These are phyloP conservation scores for Lipomyces spencermartinsiae DNA, from an alignment of 805 yeast species.

Conservation along the genomic window DNA sequence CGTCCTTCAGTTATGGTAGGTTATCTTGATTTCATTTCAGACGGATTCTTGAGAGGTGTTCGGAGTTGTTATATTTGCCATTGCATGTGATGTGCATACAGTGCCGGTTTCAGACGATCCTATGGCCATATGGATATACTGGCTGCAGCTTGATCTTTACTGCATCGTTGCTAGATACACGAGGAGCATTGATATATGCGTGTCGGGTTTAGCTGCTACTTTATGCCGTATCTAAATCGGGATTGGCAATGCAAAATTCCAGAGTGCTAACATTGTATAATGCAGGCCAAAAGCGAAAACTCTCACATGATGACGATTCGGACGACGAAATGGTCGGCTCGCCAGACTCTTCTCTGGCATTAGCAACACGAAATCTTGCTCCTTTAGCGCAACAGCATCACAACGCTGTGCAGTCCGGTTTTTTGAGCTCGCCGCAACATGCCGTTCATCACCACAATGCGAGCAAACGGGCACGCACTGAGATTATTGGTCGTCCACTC, in stretches of 20 bases:
- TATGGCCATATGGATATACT: background rate
- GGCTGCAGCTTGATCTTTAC: background rate
- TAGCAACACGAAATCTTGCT: conserved; percentile 7
- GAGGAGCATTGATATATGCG: background rate
- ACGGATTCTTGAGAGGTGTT: background rate
- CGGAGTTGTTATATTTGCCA: background rate
- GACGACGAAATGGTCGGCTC: conserved; percentile 37
- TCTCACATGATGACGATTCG: conserved; percentile 30
- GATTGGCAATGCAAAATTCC: background rate
- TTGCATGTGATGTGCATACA: background rate
- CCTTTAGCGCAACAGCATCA: conserved; percentile 12
- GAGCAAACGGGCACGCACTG: conserved; percentile 34
- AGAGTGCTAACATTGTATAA: background rate
- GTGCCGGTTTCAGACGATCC: no score
- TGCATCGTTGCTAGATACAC: background rate
- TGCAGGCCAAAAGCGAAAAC: conserved; percentile 26
- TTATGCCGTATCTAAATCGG: background rate
- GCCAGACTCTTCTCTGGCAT: conserved; percentile 26
- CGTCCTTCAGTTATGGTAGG: conserved; percentile 24
- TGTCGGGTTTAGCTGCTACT: background rate
- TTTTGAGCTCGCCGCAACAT: background rate
- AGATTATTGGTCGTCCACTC: conserved; percentile 58
- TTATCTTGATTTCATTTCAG: background rate
- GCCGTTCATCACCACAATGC: conserved; percentile 10
- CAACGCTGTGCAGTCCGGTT: conserved; percentile 5